Evolutionary conservation across 169 alveolate species (phyloP).

Genomic region (Plasmodium relictum): DNA sequence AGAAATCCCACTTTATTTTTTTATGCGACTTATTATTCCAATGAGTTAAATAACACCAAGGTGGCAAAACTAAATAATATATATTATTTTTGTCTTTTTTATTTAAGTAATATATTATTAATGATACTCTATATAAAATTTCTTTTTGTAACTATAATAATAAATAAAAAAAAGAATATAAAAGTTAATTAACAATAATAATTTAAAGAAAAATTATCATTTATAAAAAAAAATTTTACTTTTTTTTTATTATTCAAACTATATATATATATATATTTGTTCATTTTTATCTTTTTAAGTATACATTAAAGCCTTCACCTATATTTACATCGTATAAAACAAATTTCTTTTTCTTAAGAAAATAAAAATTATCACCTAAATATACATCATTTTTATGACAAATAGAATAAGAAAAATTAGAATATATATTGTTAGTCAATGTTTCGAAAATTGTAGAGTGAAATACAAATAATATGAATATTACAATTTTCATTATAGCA

Average conservation of each 20-base stretch:
- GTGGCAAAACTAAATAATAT: conserved; percentile 78
- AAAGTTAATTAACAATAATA: neutral
- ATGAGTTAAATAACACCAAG: conserved; percentile 79
- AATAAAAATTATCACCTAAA: conserved; percentile 36
- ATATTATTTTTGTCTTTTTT: conserved; percentile 7
- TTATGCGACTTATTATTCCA: conserved; percentile 25
- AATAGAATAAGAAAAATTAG: conserved; percentile 2
- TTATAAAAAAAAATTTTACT: no score
- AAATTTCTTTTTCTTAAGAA: conserved; percentile 51
- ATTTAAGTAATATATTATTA: conserved; percentile 53
- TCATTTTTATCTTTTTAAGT: neutral
- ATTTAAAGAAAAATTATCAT: no score
- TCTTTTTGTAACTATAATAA: conserved; percentile 76
- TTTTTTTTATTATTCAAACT: neutral
- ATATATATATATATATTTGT: neutral
- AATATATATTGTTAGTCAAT: neutral
- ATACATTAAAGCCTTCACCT: conserved; percentile 82
- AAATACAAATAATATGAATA: conserved; percentile 2
- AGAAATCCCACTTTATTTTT: conserved; percentile 23
- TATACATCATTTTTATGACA: conserved; percentile 60
- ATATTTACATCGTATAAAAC: conserved; percentile 78
- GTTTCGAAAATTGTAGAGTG: neutral
- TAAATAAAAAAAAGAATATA: neutral
- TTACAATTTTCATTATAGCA: neutral
- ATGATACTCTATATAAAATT: conserved; percentile 65